Base-by-base conservation (phyloP, 2,329 filamentous ascomycete species). In the Alternaria sp. region DNA sequence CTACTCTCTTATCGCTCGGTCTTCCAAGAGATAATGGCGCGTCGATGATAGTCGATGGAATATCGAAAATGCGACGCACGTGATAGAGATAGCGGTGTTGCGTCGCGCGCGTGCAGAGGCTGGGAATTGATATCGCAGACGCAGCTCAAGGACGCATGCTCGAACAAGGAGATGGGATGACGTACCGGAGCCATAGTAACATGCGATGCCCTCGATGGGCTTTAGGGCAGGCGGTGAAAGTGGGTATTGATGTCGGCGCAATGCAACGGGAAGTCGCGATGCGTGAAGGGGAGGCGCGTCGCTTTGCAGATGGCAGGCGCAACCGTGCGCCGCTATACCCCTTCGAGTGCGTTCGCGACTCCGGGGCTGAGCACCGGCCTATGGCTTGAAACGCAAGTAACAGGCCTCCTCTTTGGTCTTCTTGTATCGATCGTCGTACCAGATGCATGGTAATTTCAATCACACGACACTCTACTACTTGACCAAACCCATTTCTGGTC, bases 141-240 rank as follows among this genome's bases (percentile, higher is more conserved):
- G 57, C 53, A 23, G 57, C 44, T 44, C 2, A 36, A 26, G 32
- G 28, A 57, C 57, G 58, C 55, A 59, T 6, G 17, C 43, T 23
- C 47, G 19, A 43, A 30, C 54, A 59, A 30, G 6, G 45, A 46
- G 19, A 17, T 43, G 51, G 50, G 12, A 57, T 59, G 55, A 79
- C 77, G 63, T 77, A 79, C 77, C 67, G 76, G 73, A 72, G 77
- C 75, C 77, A 78, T 78, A 49, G 19, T 67, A 19, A 43, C 55
- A 49, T 65, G 66, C 57, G 51, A 46, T 61, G 68, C 50, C 68
- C 64, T 69, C 62, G 61, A 63, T 54, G 63, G 58, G 67, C 62
- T 51, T 52, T 57, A 54, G 57, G 60, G 61, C 68, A 70, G 62
- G 58, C 63, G 59, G 62, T 67, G 66, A 64, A 63, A 64, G 66